These are phyloP conservation scores for Neofusicoccum sp. DNA, from an alignment of 2,329 filamentous ascomycete genomes.

Conservation along the genomic window DNA sequence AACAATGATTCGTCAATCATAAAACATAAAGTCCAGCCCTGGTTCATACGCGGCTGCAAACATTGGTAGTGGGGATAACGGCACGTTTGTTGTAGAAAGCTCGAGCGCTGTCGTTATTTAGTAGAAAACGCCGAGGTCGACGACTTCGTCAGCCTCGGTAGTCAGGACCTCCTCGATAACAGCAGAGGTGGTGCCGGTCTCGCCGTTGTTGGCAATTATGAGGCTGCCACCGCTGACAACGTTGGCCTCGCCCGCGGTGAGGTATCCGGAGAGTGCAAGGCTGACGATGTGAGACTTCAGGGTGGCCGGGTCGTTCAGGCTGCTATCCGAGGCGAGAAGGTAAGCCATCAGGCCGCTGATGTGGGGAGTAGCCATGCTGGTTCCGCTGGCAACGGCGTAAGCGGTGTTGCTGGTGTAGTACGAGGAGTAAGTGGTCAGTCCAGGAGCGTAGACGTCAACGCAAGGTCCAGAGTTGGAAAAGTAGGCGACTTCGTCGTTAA, in stretches of 20 bases:
- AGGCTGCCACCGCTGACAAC: not conserved
- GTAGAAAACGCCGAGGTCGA: constrained; percentile 14
- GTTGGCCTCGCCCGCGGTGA: not conserved
- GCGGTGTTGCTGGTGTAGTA: constrained; percentile 35
- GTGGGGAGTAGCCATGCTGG: constrained; percentile 64
- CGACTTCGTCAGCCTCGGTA: not conserved
- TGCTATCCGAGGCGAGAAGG: constrained; percentile 45
- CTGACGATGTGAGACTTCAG: constrained; percentile 3
- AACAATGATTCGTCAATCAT: not conserved
- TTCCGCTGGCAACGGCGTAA: constrained; percentile 53
- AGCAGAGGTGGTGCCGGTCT: not conserved
- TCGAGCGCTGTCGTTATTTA: not conserved
- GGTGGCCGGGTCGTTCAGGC: constrained; percentile 25
- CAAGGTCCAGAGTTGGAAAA: constrained; percentile 38
- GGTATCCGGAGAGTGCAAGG: not conserved
- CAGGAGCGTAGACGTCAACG: constrained; percentile 40
- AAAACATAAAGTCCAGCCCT: not conserved
- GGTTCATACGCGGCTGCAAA: too few relatives aligned
- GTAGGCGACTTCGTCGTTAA: constrained; percentile 28
- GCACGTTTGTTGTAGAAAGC: not conserved
- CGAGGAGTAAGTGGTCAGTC: constrained; percentile 42
- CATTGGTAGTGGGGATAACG: not conserved
- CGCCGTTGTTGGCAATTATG: constrained; percentile 16
- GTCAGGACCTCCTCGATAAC: not conserved
- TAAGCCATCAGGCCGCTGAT: constrained; percentile 66